phyloP scores from a whole-genome alignment of 2,329 filamentous ascomycete species.

The Neopestalotiopsis sp. region DNA sequence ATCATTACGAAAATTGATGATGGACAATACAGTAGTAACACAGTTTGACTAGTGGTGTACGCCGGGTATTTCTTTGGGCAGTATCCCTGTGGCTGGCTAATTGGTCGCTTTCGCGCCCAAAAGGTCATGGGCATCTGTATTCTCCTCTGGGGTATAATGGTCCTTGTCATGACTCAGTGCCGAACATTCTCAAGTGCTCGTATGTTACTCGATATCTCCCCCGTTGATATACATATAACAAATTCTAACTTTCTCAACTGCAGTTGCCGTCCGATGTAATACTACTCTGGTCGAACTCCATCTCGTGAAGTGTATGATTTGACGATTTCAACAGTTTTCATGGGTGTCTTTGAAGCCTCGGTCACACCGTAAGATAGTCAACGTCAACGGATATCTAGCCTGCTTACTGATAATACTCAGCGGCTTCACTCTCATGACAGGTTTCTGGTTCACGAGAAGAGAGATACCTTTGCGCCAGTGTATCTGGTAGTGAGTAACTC shows the following conservation, averaged over 20 bases:
- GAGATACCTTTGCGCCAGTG: slow-evolving; percentile 42
- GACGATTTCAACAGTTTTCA: slow-evolving; percentile 22
- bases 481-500: slow-evolving; percentile 33
- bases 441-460: slow-evolving; percentile 40
- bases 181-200: slow-evolving; percentile 24
- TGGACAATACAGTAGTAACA: neutral
- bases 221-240: too few relatives aligned
- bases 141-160: slow-evolving; percentile 39
- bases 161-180: slow-evolving; percentile 38
- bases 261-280: too few relatives aligned
- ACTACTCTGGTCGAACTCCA: too few relatives aligned
- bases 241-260: too few relatives aligned
- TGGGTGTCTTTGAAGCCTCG: slow-evolving; percentile 33
- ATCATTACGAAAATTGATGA: too few relatives aligned
- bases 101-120: slow-evolving; percentile 42
- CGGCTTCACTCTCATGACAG: slow-evolving; percentile 37
- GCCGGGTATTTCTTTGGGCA: slow-evolving; percentile 46
- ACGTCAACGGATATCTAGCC: too few relatives aligned
- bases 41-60: slow-evolving; percentile 36
- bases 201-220: too few relatives aligned
- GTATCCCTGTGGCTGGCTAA: slow-evolving; percentile 45
- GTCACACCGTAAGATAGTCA: slow-evolving; percentile 27
- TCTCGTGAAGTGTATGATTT: too few relatives aligned
- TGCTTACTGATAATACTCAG: too few relatives aligned
- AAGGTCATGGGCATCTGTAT: slow-evolving; percentile 37